Evolutionary conservation across 768 basidiomycete genomes (phyloP).

Genomic region (Suillus clintonianus): DNA sequence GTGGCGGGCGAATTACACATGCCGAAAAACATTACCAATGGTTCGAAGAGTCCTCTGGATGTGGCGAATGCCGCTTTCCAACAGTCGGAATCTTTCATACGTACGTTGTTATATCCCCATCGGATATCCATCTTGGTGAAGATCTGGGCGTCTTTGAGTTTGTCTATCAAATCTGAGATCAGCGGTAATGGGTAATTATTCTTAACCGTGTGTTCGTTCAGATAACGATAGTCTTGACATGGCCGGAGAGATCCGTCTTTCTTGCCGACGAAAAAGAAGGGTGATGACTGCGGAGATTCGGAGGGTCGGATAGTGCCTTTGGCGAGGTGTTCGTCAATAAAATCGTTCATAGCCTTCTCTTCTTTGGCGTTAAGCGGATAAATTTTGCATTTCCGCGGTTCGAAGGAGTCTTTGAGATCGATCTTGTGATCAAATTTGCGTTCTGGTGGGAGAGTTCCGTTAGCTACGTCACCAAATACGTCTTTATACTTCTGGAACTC

Average conservation of each 20-base stretch:
- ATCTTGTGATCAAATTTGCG: not conserved
- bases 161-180: constrained; percentile 9
- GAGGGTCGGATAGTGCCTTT: constrained; percentile 13
- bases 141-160: constrained; percentile 5
- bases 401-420: not conserved
- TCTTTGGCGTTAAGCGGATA: not conserved
- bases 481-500: not conserved
- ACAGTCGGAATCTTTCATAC: not conserved
- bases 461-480: not conserved
- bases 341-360: not conserved
- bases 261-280: constrained; percentile 10
- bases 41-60: not conserved
- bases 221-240: not conserved
- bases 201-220: constrained; percentile 10
- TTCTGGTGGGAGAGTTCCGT: not conserved
- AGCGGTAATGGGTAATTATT: not conserved
- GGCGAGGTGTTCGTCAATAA: constrained; percentile 7
- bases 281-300: constrained; percentile 21
- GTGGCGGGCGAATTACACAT: constrained; percentile 13
- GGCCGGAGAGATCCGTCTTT: not conserved
- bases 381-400: not conserved
- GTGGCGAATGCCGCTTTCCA: not conserved
- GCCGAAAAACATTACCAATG: constrained; percentile 5
- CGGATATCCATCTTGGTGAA: constrained; percentile 20
- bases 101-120: not conserved